Percentiles rank a stretch among this genome's conserved stretches.
These are phyloP conservation scores for Paradendryphiella salina DNA, from an alignment of 2,329 filamentous ascomycete species.

Conservation along the genomic window DNA sequence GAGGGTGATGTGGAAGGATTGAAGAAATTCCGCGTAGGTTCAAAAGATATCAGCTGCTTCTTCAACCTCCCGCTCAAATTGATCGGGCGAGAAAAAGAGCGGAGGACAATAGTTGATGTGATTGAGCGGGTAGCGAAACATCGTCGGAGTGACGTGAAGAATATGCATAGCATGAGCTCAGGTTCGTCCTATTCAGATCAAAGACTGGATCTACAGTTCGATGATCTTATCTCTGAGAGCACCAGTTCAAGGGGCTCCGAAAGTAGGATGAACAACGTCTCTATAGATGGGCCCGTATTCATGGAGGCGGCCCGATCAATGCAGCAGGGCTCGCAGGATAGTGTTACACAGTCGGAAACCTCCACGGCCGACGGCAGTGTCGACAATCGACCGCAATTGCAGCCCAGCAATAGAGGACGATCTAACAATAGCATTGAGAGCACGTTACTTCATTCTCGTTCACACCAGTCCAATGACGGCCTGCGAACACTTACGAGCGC, in stretches of 20 bases:
- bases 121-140: constrained; percentile 75
- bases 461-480: constrained; percentile 33
- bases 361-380: constrained; percentile 30
- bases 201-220: constrained; percentile 54
- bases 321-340: constrained; percentile 39
- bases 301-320: constrained; percentile 33
- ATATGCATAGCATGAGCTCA: constrained; percentile 57
- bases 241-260: constrained; percentile 60
- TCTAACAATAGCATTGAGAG: constrained; percentile 42
- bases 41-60: constrained; percentile 88
- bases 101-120: constrained; percentile 65
- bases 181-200: constrained; percentile 58
- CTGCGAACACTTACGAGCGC: constrained; percentile 39
- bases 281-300: constrained; percentile 28
- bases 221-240: constrained; percentile 56
- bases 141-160: constrained; percentile 54
- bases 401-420: constrained; percentile 23
- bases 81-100: constrained; percentile 77
- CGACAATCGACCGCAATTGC: constrained; percentile 28
- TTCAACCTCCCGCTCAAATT: constrained; percentile 82
- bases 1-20: constrained; percentile 74
- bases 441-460: constrained; percentile 31
- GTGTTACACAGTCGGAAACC: constrained; percentile 27
- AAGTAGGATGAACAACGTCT: constrained; percentile 45
- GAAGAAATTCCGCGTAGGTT: constrained; percentile 73